Evolutionary conservation across 2,329 filamentous ascomycete species (phyloP), one percentile per base, ranked within the genome.

Genomic region (Ceratocystis ficicola): DNA sequence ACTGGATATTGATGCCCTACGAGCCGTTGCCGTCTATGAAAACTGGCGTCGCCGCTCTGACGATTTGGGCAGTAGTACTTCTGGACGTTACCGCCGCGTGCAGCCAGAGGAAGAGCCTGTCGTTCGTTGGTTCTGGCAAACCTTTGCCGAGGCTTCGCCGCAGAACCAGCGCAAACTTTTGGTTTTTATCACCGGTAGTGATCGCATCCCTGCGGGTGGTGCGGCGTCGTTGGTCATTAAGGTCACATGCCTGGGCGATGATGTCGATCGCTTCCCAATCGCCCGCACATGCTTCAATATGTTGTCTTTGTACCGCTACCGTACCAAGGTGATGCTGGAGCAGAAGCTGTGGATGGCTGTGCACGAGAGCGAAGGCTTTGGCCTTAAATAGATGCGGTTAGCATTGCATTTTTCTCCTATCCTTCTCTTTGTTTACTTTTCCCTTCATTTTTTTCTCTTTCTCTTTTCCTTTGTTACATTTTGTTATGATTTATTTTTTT

Each of bases 261-360:
- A 95, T 71, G 79, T 80, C 67, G 80, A 83, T 46, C 81, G 91
- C 69, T 95, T 88, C 73, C 92, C 92, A 0, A 88, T 90, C 22
- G 92, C 92, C 20, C 83, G 91, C 71, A 96, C 92, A 6, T 96
- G 92, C 74, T 96, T 96, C 76, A 96, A 96, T 73, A 84, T 86
- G 74, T 72, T 96, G 69, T 86, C 87, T 3, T 76, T 96, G 66
- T 93, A 87, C 76, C 81, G 84, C 59, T 96, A 93, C 74, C 73
- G 75, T 44, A 84, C 82, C 2, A 83, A 80, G 70, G 80, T 85
- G 72, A 86, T 83, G 70, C 74, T 96, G 67, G 87, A 90, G 73
- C 76, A 75, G 63, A 85, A 86, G 77, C 77, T 96, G 41, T 95
- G 91, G 90, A 83, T 84, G 69, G 92, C 92, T 3, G 90, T 96